Conservation (phyloP, 2,329 filamentous ascomycete genomes). For the Thielaviopsis ethacetica region DNA sequence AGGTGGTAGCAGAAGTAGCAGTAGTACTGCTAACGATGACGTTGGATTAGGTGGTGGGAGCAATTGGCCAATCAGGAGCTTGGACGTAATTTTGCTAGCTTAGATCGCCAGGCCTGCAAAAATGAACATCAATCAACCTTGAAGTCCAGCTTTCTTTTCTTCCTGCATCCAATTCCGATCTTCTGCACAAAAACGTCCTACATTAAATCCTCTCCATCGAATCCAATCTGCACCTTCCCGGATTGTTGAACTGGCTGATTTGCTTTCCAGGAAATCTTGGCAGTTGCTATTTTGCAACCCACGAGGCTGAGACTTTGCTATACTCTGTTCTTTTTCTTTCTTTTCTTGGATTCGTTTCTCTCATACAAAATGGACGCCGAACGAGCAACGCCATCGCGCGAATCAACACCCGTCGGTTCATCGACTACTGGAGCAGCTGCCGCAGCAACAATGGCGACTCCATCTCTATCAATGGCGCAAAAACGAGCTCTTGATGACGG, state of each 20-base stretch:
- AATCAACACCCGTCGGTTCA: background rate
- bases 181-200: background rate
- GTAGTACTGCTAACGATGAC: too few species aligned
- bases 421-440: background rate
- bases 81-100: too few species aligned
- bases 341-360: background rate
- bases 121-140: too few species aligned
- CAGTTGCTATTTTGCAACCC: background rate
- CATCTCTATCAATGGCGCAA: conserved; percentile 37
- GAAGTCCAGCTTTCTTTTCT: too few species aligned
- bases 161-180: too few species aligned
- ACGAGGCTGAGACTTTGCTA: background rate
- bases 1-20: too few species aligned
- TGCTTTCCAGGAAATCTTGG: background rate
- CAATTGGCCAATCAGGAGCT: too few species aligned
- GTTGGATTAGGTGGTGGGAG: too few species aligned
- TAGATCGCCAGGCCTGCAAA: too few species aligned
- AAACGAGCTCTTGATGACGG: conserved; percentile 53
- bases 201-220: background rate
- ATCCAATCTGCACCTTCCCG: background rate
- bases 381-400: conserved; percentile 8
- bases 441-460: conserved; percentile 17
- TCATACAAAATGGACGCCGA: background rate
- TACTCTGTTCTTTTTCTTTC: background rate
- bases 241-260: background rate